A percentile compares a stretch with the other conserved stretches of the same genome.
Evolutionary conservation across 1,139 yeast species (phyloP).

Genomic region (Geotrichum siamense): DNA sequence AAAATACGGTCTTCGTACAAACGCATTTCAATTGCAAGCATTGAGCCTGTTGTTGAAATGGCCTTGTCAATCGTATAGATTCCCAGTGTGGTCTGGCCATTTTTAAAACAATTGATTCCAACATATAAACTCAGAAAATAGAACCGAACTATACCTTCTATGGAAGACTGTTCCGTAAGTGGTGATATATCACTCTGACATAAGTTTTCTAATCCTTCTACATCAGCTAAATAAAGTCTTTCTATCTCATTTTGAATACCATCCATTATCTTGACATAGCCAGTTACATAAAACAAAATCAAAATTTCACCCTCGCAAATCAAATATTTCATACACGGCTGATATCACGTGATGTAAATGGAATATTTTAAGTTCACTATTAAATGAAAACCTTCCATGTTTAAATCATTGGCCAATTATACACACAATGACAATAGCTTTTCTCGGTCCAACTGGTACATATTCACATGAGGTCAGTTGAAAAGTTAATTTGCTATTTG

Average conservation of each 20-base stretch:
- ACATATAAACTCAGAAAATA: background rate
- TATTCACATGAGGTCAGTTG: slow-evolving; percentile 75
- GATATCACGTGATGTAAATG: background rate
- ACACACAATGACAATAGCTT: slow-evolving; percentile 44
- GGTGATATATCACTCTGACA: background rate
- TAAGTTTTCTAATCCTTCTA: background rate
- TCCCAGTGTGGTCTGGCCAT: background rate
- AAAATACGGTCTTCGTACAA: background rate
- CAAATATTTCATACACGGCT: background rate
- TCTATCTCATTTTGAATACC: background rate
- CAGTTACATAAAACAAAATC: too few species aligned
- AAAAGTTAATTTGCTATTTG: background rate
- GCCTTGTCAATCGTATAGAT: background rate
- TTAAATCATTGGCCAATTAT: background rate
- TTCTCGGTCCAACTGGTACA: slow-evolving; percentile 83
- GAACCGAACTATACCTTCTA: background rate
- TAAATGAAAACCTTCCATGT: background rate
- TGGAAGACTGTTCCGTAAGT: background rate
- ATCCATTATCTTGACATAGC: background rate
- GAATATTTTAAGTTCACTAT: too few species aligned
- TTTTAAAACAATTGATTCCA: background rate
- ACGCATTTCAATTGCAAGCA: background rate
- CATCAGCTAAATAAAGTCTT: background rate
- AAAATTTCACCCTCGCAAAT: too few species aligned
- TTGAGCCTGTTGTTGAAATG: background rate